Base-by-base conservation (phyloP, 345 rosid genomes). In the Moringa oleifera region DNA sequence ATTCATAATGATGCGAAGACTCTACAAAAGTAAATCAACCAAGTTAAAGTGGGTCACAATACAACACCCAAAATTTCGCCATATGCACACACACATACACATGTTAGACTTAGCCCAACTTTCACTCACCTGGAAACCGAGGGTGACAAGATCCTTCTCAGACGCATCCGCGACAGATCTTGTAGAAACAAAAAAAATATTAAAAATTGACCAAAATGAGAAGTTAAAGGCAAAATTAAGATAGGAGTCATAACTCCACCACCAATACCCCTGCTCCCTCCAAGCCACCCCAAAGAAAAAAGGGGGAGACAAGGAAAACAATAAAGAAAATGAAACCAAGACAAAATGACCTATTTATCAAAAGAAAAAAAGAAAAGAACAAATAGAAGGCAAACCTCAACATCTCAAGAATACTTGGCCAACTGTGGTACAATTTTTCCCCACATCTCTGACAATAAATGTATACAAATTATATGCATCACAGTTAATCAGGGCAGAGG, bases 91-190 rank as follows among this genome's bases (percentile, higher is more conserved):
- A 61, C 22, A 12, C 54, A 51, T 51, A 51, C 41, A 47, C 59
- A 60, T 62, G 55, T 51, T 49, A 18, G 4, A 20, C 23, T 63
- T 53, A 59, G 31, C 20, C 54, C 62, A 63, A 25, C 19, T 58
- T 65, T 41, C 33, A 63, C 83, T 77, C 64, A 90, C 98, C 98
- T 94, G 97, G 75, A 94, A 94, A 36, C 97, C 99, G 76, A 94
- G 77, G 62, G 96, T 68, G 51, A 82, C 85, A 64, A 94, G 87
- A 64, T 94, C 97, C 81, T 90, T 94, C 77, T 94, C 99, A 25
- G 91, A 76, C 49, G 95, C 95, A 72, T 85, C 96, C 18, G 97
- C 99, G 67, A 94, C 96, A 64, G 91, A 85, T 85, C 98, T 93
- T 69, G 67, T 66, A 55, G 47, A 64, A 70, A 64, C 36, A 28